Evolutionary conservation across 306 rosid genomes (phyloP).

Genomic region (Canavalia gladiata): DNA sequence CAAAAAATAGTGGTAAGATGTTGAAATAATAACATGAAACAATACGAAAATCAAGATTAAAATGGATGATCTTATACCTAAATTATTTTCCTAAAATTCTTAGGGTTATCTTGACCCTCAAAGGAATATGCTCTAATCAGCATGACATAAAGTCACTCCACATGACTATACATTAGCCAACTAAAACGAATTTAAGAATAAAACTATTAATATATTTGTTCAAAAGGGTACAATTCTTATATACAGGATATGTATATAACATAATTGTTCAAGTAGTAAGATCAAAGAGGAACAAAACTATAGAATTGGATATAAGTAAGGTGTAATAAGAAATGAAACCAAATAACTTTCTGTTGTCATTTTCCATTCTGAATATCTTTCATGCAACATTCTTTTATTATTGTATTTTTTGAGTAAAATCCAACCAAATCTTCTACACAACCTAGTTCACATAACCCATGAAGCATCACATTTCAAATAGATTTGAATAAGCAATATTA

Average conservation of each 20-base stretch:
- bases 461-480: no score
- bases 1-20: conserved; percentile 31
- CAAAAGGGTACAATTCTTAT: conserved; percentile 13
- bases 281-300: conserved; percentile 3
- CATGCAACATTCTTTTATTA: no score
- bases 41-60: neutral
- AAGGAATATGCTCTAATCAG: conserved; percentile 84
- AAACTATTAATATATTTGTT: conserved; percentile 17
- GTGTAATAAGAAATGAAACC: neutral
- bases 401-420: no score
- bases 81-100: conserved; percentile 79
- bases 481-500: no score
- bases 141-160: conserved; percentile 87
- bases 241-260: conserved; percentile 14
- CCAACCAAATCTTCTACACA: no score
- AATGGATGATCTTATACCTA: conserved; percentile 55
- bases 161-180: conserved; percentile 90
- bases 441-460: no score
- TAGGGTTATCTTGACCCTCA: conserved; percentile 83
- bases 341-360: neutral
- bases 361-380: no score
- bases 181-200: conserved; percentile 46
- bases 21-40: conserved; percentile 24
- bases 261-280: conserved; percentile 24
- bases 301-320: neutral